These are phyloP conservation scores for Rhizophora mangle DNA, from an alignment of 345 rosid species.

Conservation along the genomic window DNA sequence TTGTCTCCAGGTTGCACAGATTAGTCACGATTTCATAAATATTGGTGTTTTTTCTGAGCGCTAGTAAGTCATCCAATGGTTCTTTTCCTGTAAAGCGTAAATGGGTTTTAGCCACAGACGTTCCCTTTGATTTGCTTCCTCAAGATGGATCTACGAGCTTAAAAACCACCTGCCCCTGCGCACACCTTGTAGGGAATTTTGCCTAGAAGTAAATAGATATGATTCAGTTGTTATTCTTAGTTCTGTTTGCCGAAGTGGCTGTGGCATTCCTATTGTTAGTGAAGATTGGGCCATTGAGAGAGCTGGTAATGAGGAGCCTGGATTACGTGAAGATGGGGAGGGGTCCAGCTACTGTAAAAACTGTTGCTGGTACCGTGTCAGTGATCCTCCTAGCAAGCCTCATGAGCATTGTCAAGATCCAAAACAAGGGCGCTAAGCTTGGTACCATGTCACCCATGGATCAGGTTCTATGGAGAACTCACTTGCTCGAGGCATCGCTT, in stretches of 20 bases:
- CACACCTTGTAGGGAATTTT: slow-evolving; percentile 3
- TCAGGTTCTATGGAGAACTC: slow-evolving; percentile 98
- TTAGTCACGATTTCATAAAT: background rate
- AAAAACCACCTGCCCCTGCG: background rate
- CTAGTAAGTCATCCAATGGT: background rate
- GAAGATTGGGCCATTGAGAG: slow-evolving; percentile 87
- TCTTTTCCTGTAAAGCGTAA: background rate
- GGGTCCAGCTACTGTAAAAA: slow-evolving; percentile 94
- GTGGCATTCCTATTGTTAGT: slow-evolving; percentile 68
- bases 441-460: slow-evolving; percentile 99
- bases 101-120: background rate
- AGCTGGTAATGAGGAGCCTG: slow-evolving; percentile 81
- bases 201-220: slow-evolving; percentile 32
- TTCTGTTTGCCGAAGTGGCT: slow-evolving; percentile 70
- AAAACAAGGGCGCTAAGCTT: slow-evolving; percentile 93
- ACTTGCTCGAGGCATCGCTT: slow-evolving; percentile 93
- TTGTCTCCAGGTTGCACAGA: background rate
- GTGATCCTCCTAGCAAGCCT: slow-evolving; percentile 75
- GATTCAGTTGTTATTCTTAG: slow-evolving; percentile 83
- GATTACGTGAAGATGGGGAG: slow-evolving; percentile 83
- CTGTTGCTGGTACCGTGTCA: slow-evolving; percentile 89
- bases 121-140: background rate
- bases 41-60: background rate
- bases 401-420: slow-evolving; percentile 89
- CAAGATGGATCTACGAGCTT: slow-evolving; percentile 3